Base-by-base conservation (phyloP, 352 stramenopile genomes). In the Phytophthora sp. region DNA sequence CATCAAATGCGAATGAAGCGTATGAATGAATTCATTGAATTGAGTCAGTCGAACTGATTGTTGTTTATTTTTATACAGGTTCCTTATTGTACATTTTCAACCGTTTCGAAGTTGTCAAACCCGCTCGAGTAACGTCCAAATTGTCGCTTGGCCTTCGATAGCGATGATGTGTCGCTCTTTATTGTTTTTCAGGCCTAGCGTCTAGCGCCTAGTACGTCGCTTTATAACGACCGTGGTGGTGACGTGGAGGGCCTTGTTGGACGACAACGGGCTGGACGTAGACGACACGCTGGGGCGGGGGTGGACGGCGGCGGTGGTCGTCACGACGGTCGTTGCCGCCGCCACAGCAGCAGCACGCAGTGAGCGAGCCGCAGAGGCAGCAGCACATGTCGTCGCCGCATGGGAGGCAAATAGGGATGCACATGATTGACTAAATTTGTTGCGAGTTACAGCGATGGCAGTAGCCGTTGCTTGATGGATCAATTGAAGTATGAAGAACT, bases 201-300 rank as follows among this genome's bases (percentile, higher is more conserved):
- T 54, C 26, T 35, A 6, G 9, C 23, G 15, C 15, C 18, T 7
- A 18, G 36, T 44, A 13, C 2, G n/a, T 20, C 29, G 7, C 21
- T 47, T 66, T 64, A 21, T 65, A 66, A 21, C 57, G 44, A 26
- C 53, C 53, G 38, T 63, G 55, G 21, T 58, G 56, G 39, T 30
- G 44, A 33, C 36, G 56, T 7, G 63, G 58, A 18, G 54, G 50
- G 16, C 64, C 59, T 39, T 62, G 26, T 12, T 68, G 57, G 27
- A 82, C 71, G 18, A 69, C 57, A 2, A 82, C 73, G 6, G 73
- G 73, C 31, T 80, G 67, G 31, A 82, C 73, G 31, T 80, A 80
- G 31, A 80, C 62, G 20, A 71, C 63, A 33, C 46, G 58, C 16
- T 57, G 71, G 6, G 45, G 49, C 4, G 50, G 56, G 13, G 64